Evolutionary conservation across 495 filamentous ascomycete species (phyloP), one percentile per base, ranked within the genome.

Genomic region (Penicillium verhagenii): DNA sequence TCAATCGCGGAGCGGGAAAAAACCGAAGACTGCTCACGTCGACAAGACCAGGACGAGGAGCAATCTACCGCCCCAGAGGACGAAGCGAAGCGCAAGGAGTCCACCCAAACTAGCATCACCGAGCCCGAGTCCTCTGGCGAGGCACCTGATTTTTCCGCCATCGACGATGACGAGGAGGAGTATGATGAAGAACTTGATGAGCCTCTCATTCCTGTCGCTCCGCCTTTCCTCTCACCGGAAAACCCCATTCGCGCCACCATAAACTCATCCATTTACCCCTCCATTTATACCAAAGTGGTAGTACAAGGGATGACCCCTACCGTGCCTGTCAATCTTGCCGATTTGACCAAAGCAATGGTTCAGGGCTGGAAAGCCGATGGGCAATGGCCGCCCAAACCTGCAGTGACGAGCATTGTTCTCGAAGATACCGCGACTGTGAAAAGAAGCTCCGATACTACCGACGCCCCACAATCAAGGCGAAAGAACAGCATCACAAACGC

Each of bases 361-460:
- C 80, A 86, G 37, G 94, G 94, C 28, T 97, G 94, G 94, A 93
- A 95, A 69, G 80, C 87, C 39, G 92, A 95, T 64, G 94, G 91
- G 18, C 88, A 96, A 65, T 98, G 94, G 94, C 94, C 94, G 2
- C 90, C 93, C 18, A 87, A 86, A 51, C 68, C 72, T 11, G 66
- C 68, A 2, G 58, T 58, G 16, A 58, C 67, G 0, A 65, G 57
- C 4, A 66, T 74, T 39, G 70, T 76, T 19, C 70, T 75, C 19
- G 59, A 54, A 4, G 66, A 75, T 23, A 57, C 65, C 35, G 63
- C 69, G 1, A 62, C 66, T 5, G 57, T 73, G 7, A 64, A 60
- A 14, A 64, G 57, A 16, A 49, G 43, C 14, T 44, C 57, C 11
- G 58, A 54, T 11, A 31, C 56, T 16, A 42, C 51, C 1, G 53